phyloP scores from a whole-genome alignment of 148 eudicot species.

The Pouteria glomerata region DNA sequence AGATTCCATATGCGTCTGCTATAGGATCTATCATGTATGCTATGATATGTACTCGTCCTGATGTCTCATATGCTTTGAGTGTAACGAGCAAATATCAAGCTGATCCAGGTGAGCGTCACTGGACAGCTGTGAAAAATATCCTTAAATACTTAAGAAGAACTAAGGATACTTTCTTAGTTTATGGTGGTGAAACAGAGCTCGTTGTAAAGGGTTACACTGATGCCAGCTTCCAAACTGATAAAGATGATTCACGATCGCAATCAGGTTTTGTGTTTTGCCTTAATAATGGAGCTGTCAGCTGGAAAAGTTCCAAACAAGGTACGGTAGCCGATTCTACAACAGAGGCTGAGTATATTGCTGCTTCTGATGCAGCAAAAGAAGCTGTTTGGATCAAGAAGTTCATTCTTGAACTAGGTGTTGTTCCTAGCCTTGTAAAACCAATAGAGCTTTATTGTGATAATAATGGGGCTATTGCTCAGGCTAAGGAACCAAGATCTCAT shows the following conservation, averaged over 20 bases:
- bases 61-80: slow-evolving; percentile 20
- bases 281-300: slow-evolving; percentile 6
- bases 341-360: too few relatives aligned
- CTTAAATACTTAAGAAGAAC: too few relatives aligned
- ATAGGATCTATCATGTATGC: too few relatives aligned
- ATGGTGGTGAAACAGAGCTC: slow-evolving; percentile 12
- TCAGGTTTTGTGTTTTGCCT: slow-evolving; percentile 10
- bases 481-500: neutral
- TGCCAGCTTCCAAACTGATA: slow-evolving; percentile 15
- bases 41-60: too few relatives aligned
- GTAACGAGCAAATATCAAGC: slow-evolving; percentile 12
- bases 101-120: slow-evolving; percentile 9
- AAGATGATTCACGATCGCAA: slow-evolving; percentile 12
- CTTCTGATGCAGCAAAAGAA: too few relatives aligned
- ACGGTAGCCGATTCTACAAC: slow-evolving; percentile 3
- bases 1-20: too few relatives aligned
- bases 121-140: slow-evolving; percentile 8
- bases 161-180: slow-evolving; percentile 7
- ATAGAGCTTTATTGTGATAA: slow-evolving; percentile 6
- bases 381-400: too few relatives aligned
- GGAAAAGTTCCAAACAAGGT: neutral
- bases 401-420: too few relatives aligned
- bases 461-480: too few relatives aligned
- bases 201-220: slow-evolving; percentile 13
- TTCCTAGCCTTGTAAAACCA: neutral